Evolutionary conservation across 768 basidiomycete genomes (phyloP).

Genomic region (Candolleomyces efflorescens): DNA sequence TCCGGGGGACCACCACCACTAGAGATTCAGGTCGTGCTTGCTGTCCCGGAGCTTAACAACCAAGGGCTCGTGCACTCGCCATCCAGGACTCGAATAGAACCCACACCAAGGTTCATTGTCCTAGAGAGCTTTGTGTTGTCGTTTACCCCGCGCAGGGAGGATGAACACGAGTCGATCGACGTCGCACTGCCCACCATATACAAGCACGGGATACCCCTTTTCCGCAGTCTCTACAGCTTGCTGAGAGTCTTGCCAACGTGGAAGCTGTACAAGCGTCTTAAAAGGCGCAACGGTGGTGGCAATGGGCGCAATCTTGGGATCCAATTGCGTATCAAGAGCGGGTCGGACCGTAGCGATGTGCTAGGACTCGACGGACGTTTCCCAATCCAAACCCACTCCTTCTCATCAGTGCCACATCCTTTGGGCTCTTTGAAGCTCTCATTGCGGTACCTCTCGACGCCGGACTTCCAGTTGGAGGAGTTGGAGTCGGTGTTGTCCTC

Average conservation of each 20-base stretch:
- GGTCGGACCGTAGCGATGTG: slow-evolving; percentile 15
- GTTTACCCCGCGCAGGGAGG: slow-evolving; percentile 2
- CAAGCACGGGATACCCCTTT: slow-evolving; percentile 81
- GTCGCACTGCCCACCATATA: slow-evolving; percentile 69
- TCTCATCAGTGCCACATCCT: slow-evolving; percentile 67
- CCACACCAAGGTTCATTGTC: slow-evolving; percentile 56
- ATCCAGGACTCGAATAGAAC: slow-evolving; percentile 61
- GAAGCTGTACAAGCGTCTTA: slow-evolving; percentile 63
- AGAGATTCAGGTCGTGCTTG: slow-evolving; percentile 55
- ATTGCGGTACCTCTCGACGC: slow-evolving; percentile 59
- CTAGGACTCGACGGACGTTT: slow-evolving; percentile 40
- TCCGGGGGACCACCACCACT: slow-evolving; percentile 40
- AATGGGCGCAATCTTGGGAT: slow-evolving; percentile 19
- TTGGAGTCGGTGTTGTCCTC: slow-evolving; percentile 74
- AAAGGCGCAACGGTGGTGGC: slow-evolving; percentile 28
- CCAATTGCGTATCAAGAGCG: slow-evolving; percentile 21
- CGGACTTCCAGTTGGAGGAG: slow-evolving; percentile 72
- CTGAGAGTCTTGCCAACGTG: slow-evolving; percentile 74
- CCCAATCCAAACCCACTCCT: slow-evolving; percentile 50
- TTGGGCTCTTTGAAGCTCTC: slow-evolving; percentile 59
- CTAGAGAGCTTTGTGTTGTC: slow-evolving; percentile 13
- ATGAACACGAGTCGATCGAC: slow-evolving; percentile 25
- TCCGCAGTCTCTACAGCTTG: slow-evolving; percentile 71
- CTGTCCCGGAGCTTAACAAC: slow-evolving; percentile 66
- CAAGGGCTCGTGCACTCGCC: slow-evolving; percentile 68